phyloP scores from a whole-genome alignment of 1,139 yeast species.

The Suhomyces taliae region DNA sequence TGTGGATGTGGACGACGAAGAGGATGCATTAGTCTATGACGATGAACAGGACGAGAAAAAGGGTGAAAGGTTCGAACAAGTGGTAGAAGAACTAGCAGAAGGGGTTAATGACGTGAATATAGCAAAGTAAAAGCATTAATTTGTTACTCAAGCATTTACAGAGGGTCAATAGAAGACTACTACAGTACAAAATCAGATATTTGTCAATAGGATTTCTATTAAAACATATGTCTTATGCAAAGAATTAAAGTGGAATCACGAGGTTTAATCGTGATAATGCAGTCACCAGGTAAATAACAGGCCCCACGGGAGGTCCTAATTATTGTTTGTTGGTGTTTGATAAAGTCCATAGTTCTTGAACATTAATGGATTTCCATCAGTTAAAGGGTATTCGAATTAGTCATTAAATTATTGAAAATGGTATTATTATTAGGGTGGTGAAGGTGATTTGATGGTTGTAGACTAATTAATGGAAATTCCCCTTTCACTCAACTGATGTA shows the following conservation, averaged over 20 bases:
- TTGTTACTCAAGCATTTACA: background rate
- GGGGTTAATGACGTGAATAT: background rate
- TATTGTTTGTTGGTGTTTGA: too few relatives aligned
- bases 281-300: background rate
- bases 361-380: too few relatives aligned
- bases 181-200: too few relatives aligned
- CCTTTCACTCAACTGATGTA: conserved; percentile 56
- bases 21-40: conserved; percentile 15
- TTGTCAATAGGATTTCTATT: background rate
- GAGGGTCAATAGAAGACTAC: too few relatives aligned
- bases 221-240: background rate
- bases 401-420: too few relatives aligned
- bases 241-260: background rate
- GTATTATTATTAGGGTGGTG: background rate
- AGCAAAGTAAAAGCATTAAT: background rate
- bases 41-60: conserved; percentile 12
- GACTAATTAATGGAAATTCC: conserved; percentile 24
- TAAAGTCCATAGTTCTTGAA: too few relatives aligned
- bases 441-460: background rate
- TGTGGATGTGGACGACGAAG: conserved; percentile 16
- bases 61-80: conserved; percentile 4
- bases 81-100: background rate
- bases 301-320: too few relatives aligned
- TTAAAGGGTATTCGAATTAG: too few relatives aligned
- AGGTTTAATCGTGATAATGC: background rate